Evolutionary conservation across 1,139 yeast genomes (phyloP).

Genomic region (Kodamaea derodonti): DNA sequence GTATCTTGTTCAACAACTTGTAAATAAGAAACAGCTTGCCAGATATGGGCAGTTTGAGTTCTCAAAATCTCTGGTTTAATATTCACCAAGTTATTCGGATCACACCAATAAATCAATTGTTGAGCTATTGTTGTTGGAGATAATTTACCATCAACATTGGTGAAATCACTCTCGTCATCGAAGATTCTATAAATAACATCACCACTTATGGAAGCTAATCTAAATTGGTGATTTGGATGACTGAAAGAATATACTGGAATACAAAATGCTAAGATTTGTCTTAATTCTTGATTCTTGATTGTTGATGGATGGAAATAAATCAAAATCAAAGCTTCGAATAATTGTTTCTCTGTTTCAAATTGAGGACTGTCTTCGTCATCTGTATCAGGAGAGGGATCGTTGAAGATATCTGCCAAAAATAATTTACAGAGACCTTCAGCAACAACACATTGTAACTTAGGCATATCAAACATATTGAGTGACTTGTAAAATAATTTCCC

Average conservation of each 20-base stretch:
- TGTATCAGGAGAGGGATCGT: conserved; percentile 37
- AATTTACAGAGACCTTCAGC: conserved; percentile 88
- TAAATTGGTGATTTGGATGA: conserved; percentile 66
- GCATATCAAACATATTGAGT: conserved; percentile 53
- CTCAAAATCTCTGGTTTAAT: conserved; percentile 36
- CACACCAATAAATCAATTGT: conserved; percentile 83
- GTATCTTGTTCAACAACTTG: conserved; percentile 49
- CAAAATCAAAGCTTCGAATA: conserved; percentile 67
- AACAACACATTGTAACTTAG: conserved; percentile 70
- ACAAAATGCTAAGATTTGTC: conserved; percentile 83
- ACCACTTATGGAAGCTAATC: conserved; percentile 60
- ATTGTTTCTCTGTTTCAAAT: conserved; percentile 30
- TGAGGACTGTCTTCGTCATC: conserved; percentile 20
- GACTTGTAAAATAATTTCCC: conserved; percentile 63
- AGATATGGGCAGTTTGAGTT: conserved; percentile 50
- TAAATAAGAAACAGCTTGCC: conserved; percentile 55
- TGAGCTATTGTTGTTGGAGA: conserved; percentile 63
- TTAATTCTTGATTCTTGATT: conserved; percentile 58
- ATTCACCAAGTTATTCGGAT: conserved; percentile 67
- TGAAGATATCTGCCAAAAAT: conserved; percentile 71
- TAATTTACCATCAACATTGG: conserved; percentile 25
- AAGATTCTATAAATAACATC: conserved; percentile 63
- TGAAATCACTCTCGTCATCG: conserved; percentile 33
- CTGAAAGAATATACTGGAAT: conserved; percentile 88
- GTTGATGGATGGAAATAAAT: conserved; percentile 74